Base-by-base conservation (phyloP, 768 basidiomycete species). In the Boletales sp. region DNA sequence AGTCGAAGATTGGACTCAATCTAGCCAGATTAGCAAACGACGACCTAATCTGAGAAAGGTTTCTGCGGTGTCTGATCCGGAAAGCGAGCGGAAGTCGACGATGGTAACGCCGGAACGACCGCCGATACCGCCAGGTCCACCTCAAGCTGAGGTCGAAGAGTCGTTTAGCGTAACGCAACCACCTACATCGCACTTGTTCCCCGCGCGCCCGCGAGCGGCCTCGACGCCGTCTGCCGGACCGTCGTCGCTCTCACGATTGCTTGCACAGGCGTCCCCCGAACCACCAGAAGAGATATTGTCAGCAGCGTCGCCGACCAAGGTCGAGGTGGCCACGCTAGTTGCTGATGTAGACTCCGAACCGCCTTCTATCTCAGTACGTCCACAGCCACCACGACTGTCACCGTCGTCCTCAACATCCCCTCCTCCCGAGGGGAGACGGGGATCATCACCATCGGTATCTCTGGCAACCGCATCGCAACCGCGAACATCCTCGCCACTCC, bases 1-100 rank as follows among this genome's bases (percentile, higher is more conserved):
- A 69, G 92, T 94, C 18, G 92, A 95, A 64, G 89, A 91, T 58
- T 95, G 92, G 91, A 90, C 87, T 2, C 87, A 90, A 58, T 82
- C 86, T 2, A 78, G 74, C 42, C 78, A 70, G 41, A 56, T 79
- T 34, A 80, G 80, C 50, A 87, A 85, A 65, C 80, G 84, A 40
- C 75, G 80, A 43, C 67, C 70, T 30, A 74, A 74, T 8, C 75
- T 76, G 9, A 78, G 75, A 61, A 86, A 83, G 59, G 61, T 71
- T 15, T 70, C 76, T 15, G 59, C 70, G 14, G 52, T 60, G 29
- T 68, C 68, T 5, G 68, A 68, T 47, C 68, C 68, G 2, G 79
- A 79, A 40, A 72, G 64, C 51, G 73, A 69, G 47, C 72, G 75
- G 42, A 58, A 66, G 37, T 56, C 55, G 37, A 42, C 40, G 30